Conservation (phyloP, 2,329 filamentous ascomycete genomes). For the Nemania abortiva region DNA sequence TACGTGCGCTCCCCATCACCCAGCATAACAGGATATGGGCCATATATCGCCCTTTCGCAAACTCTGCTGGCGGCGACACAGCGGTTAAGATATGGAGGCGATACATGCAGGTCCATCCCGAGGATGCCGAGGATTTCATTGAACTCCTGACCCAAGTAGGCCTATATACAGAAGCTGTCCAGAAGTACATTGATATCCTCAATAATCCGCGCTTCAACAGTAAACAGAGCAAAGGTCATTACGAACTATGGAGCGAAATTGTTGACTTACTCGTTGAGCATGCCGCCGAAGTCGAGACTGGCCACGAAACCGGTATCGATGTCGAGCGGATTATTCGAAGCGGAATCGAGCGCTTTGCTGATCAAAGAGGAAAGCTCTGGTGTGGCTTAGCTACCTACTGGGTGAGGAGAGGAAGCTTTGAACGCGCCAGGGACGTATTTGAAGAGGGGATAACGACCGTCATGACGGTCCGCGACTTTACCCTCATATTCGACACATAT, state of each 20-base stretch:
- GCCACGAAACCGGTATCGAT: slow-evolving; percentile 84
- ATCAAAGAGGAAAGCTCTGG: slow-evolving; percentile 96
- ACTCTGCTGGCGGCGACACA: slow-evolving; percentile 88
- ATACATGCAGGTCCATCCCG: slow-evolving; percentile 97
- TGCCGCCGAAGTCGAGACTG: slow-evolving; percentile 85
- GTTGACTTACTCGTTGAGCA: slow-evolving; percentile 93
- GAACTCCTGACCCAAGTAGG: slow-evolving; percentile 84
- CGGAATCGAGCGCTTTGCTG: slow-evolving; percentile 88
- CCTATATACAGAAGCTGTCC: slow-evolving; percentile 90
- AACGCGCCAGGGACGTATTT: slow-evolving; percentile 90
- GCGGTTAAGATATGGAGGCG: slow-evolving; percentile 93
- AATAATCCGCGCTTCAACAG: slow-evolving; percentile 92
- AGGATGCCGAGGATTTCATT: slow-evolving; percentile 95
- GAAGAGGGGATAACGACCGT: slow-evolving; percentile 97
- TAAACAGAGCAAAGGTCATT: slow-evolving; percentile 93
- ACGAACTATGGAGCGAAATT: slow-evolving; percentile 98
- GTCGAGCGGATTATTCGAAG: slow-evolving; percentile 94
- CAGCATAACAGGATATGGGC: slow-evolving; percentile 97
- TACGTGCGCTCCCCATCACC: slow-evolving; percentile 90
- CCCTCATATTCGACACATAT: slow-evolving; percentile 95
- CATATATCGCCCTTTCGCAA: slow-evolving; percentile 89
- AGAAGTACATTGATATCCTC: slow-evolving; percentile 90
- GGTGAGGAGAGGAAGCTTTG: slow-evolving; percentile 93
- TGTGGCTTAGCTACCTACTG: slow-evolving; percentile 95
- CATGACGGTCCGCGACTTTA: slow-evolving; percentile 98